Conservation (phyloP, 1,139 yeast genomes). For the Scheffersomyces titani region DNA sequence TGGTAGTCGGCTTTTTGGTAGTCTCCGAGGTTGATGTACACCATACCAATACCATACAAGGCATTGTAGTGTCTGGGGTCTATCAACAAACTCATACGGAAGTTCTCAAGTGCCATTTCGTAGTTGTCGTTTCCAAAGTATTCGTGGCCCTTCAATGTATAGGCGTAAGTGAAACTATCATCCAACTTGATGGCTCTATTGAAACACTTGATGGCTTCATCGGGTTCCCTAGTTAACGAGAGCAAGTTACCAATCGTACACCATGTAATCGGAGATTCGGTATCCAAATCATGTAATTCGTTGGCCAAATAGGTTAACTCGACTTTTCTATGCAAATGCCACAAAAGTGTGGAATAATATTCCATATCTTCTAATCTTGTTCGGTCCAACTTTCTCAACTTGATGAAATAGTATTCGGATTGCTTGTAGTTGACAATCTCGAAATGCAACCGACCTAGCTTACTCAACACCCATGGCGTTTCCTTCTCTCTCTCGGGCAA, state of each 20-base stretch:
- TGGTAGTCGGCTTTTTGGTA: constrained; percentile 82
- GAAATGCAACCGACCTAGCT: constrained; percentile 78
- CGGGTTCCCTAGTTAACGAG: constrained; percentile 81
- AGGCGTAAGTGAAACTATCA: constrained; percentile 81
- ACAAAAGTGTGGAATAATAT: constrained; percentile 80
- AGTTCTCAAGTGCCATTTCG: constrained; percentile 85
- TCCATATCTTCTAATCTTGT: constrained; percentile 92
- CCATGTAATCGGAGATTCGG: constrained; percentile 83
- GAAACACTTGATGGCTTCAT: constrained; percentile 88
- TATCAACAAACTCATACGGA: constrained; percentile 72
- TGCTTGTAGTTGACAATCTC: constrained; percentile 86
- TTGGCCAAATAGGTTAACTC: constrained; percentile 80
- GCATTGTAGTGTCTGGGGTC: constrained; percentile 93
- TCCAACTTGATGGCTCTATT: constrained; percentile 73
- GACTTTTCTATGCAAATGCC: constrained; percentile 90
- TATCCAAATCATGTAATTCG: constrained; percentile 70
- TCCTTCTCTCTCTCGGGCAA: constrained; percentile 64
- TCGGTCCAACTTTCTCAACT: constrained; percentile 68
- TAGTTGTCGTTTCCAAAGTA: constrained; percentile 84
- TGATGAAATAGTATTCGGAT: constrained; percentile 63
- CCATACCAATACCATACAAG: constrained; percentile 95
- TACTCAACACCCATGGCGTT: constrained; percentile 86
- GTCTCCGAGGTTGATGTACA: constrained; percentile 83
- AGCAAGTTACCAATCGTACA: constrained; percentile 88
- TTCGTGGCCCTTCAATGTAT: constrained; percentile 94